Percentiles rank a stretch among this genome's conserved stretches.
Conservation (phyloP, 2,329 filamentous ascomycete genomes). For the Cladophialophora exuberans region DNA sequence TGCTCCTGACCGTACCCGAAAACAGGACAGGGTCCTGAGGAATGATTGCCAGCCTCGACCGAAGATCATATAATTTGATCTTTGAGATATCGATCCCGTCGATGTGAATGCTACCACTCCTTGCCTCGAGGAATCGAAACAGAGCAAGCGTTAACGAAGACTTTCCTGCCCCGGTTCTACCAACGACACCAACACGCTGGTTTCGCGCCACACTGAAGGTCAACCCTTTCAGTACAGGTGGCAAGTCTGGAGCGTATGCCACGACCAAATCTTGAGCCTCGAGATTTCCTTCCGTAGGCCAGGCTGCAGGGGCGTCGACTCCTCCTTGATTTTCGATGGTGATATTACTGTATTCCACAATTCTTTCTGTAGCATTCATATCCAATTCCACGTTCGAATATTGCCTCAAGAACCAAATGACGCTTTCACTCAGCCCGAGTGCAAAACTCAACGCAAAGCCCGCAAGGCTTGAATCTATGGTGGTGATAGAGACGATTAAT, state of each 20-base stretch:
- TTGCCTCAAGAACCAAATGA: slow-evolving; percentile 68
- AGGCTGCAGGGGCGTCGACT: slow-evolving; percentile 65
- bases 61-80: slow-evolving; percentile 69
- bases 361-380: slow-evolving; percentile 77
- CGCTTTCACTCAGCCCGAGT: slow-evolving; percentile 66
- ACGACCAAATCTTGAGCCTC: slow-evolving; percentile 75
- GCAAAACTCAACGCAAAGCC: slow-evolving; percentile 77
- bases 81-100: slow-evolving; percentile 76
- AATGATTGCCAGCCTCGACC: slow-evolving; percentile 77
- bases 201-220: slow-evolving; percentile 68
- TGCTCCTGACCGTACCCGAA: slow-evolving; percentile 74
- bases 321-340: slow-evolving; percentile 69
- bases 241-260: slow-evolving; percentile 70
- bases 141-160: slow-evolving; percentile 74
- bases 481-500: slow-evolving; percentile 63
- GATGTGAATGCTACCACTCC: slow-evolving; percentile 67
- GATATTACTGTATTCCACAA: slow-evolving; percentile 74
- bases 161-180: slow-evolving; percentile 78
- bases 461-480: slow-evolving; percentile 70
- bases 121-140: slow-evolving; percentile 75
- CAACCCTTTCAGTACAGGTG: slow-evolving; percentile 70
- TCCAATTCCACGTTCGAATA: slow-evolving; percentile 74
- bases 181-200: slow-evolving; percentile 75
- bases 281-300: slow-evolving; percentile 74
- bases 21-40: slow-evolving; percentile 83